Base-by-base conservation (phyloP, 2,329 filamentous ascomycete species). In the Fusarium heterosporum region DNA sequence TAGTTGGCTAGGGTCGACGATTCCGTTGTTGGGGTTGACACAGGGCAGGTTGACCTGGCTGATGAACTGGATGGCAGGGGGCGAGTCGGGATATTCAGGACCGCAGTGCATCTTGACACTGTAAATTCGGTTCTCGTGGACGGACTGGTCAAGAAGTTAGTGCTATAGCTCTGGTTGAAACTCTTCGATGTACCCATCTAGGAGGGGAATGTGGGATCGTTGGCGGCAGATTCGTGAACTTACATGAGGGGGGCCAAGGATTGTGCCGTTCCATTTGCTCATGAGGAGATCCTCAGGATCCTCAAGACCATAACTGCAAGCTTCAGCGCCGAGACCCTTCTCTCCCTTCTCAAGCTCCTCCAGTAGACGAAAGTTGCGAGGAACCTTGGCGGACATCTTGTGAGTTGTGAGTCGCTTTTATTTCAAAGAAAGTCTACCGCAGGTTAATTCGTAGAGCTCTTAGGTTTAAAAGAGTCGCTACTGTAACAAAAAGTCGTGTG, bases 291-390 rank as follows among this genome's bases (percentile, higher is more conserved):
- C 96, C 76, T 97, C 94, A 46, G 92, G 90, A 78, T 98, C 93
- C 69, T 95, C 93, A 56, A 99, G 87, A 73, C 96, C 96, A 74
- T 98, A 98, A 42, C 96, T 98, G 83, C 95, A 98, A 64, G 94
- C 94, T 83, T 98, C 96, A 78, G 95, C 93, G 76, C 96, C 95
- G 67, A 96, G 86, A 64, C 96, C 96, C 82, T 99, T 99, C 84
- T 99, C 96, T 76, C 96, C 96, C 84, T 98, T 98, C 84, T 99
- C 96, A 19, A 99, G 87, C 88, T 99, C 96, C 80, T 97, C 96
- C 57, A 99, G 86, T 70, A 99, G 88, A 76, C 95, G 90, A 79
- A 99, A 99, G 83, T 98, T 98, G 78, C 96, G 89, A 64, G 96
- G 96, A 58, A 99, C 88, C 80, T 96, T 82, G 71, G 80, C 80